Evolutionary conservation across 331 rosid genomes (phyloP).

Genomic region (Saraca asoca): DNA sequence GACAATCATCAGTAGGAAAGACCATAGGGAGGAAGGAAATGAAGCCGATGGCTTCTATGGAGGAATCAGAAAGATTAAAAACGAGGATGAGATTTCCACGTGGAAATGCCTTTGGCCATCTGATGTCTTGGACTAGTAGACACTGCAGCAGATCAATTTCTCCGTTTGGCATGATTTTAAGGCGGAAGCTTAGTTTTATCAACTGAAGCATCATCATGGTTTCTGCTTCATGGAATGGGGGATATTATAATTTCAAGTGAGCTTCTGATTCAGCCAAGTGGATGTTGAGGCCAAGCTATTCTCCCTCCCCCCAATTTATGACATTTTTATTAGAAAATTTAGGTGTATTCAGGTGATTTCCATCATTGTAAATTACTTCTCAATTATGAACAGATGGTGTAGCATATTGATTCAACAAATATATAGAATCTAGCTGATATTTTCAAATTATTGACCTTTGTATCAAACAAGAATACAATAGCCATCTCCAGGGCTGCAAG

Average conservation of each 20-base stretch:
- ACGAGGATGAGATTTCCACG: slow-evolving; percentile 48
- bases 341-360: slow-evolving; percentile 36
- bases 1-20: slow-evolving; percentile 55
- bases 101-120: slow-evolving; percentile 79
- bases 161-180: slow-evolving; percentile 23
- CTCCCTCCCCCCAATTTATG: slow-evolving; percentile 19
- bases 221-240: slow-evolving; percentile 29
- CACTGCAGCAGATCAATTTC: slow-evolving; percentile 23
- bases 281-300: slow-evolving; percentile 29
- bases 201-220: slow-evolving; percentile 15
- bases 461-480: slow-evolving; percentile 10
- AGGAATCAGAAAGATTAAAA: slow-evolving; percentile 72
- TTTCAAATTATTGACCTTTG: slow-evolving; percentile 28
- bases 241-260: slow-evolving; percentile 18
- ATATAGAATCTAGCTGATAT: slow-evolving; percentile 40
- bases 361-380: slow-evolving; percentile 47
- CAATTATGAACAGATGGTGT: slow-evolving; percentile 34
- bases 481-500: not conserved
- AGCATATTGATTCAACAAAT: slow-evolving; percentile 42
- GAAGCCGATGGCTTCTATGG: slow-evolving; percentile 88
- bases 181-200: slow-evolving; percentile 27
- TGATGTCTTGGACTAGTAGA: slow-evolving; percentile 56
- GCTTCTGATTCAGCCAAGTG: slow-evolving; percentile 40
- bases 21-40: slow-evolving; percentile 76
- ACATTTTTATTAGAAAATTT: slow-evolving; percentile 34